Conservation (phyloP, 306 rosid genomes). For the Trifolium repens region DNA sequence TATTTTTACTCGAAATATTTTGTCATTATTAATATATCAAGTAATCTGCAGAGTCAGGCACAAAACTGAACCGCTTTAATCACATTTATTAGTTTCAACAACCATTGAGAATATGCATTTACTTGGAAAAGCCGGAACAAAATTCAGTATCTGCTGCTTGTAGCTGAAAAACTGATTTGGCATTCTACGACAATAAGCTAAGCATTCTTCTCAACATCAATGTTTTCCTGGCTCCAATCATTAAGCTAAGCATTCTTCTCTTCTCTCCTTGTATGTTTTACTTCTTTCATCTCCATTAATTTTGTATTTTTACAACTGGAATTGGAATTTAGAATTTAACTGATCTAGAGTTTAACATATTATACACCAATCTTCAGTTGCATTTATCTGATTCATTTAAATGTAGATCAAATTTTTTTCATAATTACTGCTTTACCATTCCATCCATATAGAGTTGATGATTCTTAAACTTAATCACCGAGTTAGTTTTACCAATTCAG, state of each 20-base stretch:
- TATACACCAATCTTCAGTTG: background rate
- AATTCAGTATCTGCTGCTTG: background rate
- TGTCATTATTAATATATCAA: background rate
- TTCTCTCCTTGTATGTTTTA: background rate
- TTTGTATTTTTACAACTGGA: background rate
- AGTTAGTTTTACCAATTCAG: background rate
- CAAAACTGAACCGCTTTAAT: background rate
- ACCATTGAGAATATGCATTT: background rate
- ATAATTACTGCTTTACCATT: background rate
- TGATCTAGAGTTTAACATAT: background rate
- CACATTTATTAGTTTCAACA: background rate
- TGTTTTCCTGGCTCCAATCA: background rate
- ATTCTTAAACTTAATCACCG: background rate
- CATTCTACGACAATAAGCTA: background rate
- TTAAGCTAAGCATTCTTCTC: conserved; percentile 16
- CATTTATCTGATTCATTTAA: background rate
- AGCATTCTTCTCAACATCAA: background rate
- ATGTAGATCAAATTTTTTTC: background rate
- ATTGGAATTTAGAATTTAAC: conserved; percentile 5
- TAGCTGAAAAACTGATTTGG: background rate
- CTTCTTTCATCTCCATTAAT: background rate
- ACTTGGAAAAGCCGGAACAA: background rate
- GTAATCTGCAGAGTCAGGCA: background rate
- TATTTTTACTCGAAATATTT: background rate
- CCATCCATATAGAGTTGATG: background rate